These are phyloP conservation scores for Cryptococcus depauperatus DNA, from an alignment of 1,284 basidiomycete species.

Conservation along the genomic window DNA sequence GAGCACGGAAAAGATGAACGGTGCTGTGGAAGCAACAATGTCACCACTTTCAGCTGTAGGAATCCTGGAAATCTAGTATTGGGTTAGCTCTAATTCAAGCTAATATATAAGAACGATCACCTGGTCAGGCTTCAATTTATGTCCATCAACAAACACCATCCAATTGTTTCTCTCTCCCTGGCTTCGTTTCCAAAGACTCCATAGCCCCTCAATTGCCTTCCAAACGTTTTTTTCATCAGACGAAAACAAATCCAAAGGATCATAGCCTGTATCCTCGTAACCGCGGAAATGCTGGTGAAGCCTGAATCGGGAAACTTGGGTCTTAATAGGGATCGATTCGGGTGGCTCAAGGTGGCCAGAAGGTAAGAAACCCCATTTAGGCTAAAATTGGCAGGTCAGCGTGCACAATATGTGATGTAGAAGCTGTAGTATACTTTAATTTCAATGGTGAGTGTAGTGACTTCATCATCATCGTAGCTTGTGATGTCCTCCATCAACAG, in stretches of 20 bases:
- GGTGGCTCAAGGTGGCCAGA: slow-evolving; percentile 52
- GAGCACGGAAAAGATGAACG: slow-evolving; percentile 51
- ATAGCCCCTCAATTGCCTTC: slow-evolving; percentile 63
- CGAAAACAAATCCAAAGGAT: slow-evolving; percentile 81
- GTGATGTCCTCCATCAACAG: slow-evolving; percentile 54
- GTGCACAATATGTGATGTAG: too few relatives aligned
- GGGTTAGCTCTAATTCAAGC: slow-evolving; percentile 8
- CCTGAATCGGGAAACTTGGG: slow-evolving; percentile 70
- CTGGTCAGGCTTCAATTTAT: slow-evolving; percentile 53
- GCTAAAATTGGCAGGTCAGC: too few relatives aligned
- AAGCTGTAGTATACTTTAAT: slow-evolving; percentile 69
- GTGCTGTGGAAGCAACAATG: slow-evolving; percentile 10
- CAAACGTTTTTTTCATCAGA: slow-evolving; percentile 53
- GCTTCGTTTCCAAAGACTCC: slow-evolving; percentile 60
- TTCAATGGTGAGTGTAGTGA: slow-evolving; percentile 53
- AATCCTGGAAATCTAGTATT: slow-evolving; percentile 10
- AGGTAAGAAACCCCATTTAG: slow-evolving; percentile 90
- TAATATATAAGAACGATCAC: slow-evolving; percentile 46
- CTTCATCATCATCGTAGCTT: slow-evolving; percentile 47
- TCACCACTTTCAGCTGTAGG: slow-evolving; percentile 4
- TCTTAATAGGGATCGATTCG: slow-evolving; percentile 56
- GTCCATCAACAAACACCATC: slow-evolving; percentile 63
- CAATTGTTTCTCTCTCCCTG: slow-evolving; percentile 67
- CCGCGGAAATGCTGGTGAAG: slow-evolving; percentile 63
- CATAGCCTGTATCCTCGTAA: slow-evolving; percentile 50